phyloP scores from a whole-genome alignment of 805 yeast species.

The Metschnikowia peoriensis region DNA sequence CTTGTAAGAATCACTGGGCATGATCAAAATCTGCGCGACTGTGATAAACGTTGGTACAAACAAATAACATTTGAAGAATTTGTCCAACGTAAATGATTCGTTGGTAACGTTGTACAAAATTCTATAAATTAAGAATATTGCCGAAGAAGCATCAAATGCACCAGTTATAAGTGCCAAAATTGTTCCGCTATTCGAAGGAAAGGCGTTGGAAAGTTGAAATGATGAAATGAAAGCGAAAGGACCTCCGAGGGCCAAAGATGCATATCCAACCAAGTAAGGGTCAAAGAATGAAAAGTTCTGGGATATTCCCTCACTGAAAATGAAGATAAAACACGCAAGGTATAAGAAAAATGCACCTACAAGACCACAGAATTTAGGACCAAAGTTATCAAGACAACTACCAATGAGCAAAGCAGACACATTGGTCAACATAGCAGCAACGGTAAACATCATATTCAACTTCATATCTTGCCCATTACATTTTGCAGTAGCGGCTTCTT shows the following conservation, averaged over 20 bases:
- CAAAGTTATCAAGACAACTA: constrained; percentile 46
- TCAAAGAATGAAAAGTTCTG: constrained; percentile 31
- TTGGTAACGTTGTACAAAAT: constrained; percentile 34
- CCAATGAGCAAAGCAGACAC: constrained; percentile 54
- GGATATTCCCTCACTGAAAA: constrained; percentile 31
- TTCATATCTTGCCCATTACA: constrained; percentile 55
- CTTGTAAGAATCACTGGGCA: constrained; percentile 52
- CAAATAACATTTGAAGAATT: constrained; percentile 48
- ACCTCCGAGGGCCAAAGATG: constrained; percentile 55
- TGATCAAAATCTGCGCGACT: constrained; percentile 42
- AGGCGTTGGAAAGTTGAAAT: constrained; percentile 56
- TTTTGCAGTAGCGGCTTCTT: constrained; percentile 34
- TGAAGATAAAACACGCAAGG: constrained; percentile 46
- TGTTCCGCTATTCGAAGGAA: constrained; percentile 52
- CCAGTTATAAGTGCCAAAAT: constrained; percentile 55
- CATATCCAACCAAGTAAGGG: constrained; percentile 53
- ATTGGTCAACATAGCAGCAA: constrained; percentile 55
- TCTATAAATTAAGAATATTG: constrained; percentile 50
- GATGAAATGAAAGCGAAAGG: constrained; percentile 56
- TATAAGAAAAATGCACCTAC: constrained; percentile 49
- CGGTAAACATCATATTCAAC: constrained; percentile 57
- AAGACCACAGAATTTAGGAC: constrained; percentile 54
- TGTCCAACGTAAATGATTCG: constrained; percentile 36
- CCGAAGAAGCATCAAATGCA: constrained; percentile 59
- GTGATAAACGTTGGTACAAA: constrained; percentile 50